Evolutionary conservation across 352 stramenopile species (phyloP).

Genomic region (Phytophthora macrochlamydospora): DNA sequence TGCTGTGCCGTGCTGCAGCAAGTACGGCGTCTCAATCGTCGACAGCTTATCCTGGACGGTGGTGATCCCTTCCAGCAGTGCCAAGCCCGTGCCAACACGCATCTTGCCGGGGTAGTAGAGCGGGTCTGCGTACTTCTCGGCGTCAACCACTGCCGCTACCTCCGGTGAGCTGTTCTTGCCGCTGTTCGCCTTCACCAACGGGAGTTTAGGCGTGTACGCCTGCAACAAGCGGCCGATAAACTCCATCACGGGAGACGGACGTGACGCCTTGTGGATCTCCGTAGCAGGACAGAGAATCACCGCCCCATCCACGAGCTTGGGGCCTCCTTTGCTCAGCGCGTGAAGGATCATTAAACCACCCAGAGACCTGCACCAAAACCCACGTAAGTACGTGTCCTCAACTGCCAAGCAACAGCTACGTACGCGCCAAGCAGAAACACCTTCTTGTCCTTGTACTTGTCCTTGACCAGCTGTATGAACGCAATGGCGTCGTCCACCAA

Average conservation of each 20-base stretch:
- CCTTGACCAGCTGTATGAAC: conserved; percentile 58
- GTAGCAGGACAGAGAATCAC: conserved; percentile 75
- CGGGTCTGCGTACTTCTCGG: conserved; percentile 59
- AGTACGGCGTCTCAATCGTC: conserved; percentile 70
- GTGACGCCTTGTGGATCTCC: conserved; percentile 65
- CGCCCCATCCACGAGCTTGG: conserved; percentile 64
- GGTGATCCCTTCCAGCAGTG: conserved; percentile 67
- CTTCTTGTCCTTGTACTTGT: conserved; percentile 68
- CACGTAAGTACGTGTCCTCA: conserved; percentile 5
- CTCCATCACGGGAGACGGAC: conserved; percentile 53
- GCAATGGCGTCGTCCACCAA: conserved; percentile 75
- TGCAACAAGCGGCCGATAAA: conserved; percentile 55
- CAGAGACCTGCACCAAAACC: conserved; percentile 53
- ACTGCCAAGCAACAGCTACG: conserved; percentile 8
- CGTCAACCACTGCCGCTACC: conserved; percentile 56
- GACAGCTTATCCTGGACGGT: conserved; percentile 62
- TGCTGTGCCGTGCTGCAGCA: conserved; percentile 75
- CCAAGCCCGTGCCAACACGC: conserved; percentile 72
- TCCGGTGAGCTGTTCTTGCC: conserved; percentile 70
- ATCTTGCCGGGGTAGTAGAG: conserved; percentile 80
- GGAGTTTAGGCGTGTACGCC: conserved; percentile 67
- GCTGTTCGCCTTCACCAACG: conserved; percentile 58
- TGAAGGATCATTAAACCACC: conserved; percentile 71
- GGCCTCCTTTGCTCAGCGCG: conserved; percentile 51
- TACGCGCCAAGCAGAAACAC: conserved; percentile 78